Percentiles rank a stretch among this genome's conserved stretches.
Conservation (phyloP, 306 rosid genomes). For the Arachis hypogaea region DNA sequence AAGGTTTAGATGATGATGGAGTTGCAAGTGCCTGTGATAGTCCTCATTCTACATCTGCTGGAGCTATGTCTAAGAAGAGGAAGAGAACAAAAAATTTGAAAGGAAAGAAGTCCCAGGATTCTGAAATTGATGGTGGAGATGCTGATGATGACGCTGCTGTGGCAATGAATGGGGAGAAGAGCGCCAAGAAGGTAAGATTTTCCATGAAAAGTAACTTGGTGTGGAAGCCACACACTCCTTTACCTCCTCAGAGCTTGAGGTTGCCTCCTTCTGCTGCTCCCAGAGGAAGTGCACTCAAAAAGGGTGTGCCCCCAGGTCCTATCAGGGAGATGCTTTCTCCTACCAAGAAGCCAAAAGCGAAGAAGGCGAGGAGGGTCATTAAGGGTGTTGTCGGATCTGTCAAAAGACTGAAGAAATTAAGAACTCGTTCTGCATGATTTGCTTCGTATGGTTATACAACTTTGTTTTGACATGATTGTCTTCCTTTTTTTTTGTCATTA, state of each 20-base stretch:
- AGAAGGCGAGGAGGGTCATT: conserved; percentile 67
- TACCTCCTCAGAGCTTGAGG: conserved; percentile 90
- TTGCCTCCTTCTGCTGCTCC: conserved; percentile 94
- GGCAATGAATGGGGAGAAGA: conserved; percentile 71
- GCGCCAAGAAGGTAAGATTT: conserved; percentile 82
- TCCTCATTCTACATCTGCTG: conserved; percentile 36
- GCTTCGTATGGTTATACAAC: conserved; percentile 32
- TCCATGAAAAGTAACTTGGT: conserved; percentile 92
- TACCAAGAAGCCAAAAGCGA: conserved; percentile 62
- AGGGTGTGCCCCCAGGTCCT: conserved; percentile 97
- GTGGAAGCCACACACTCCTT: conserved; percentile 92
- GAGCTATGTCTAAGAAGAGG: conserved; percentile 72
- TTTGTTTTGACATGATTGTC: conserved; percentile 39
- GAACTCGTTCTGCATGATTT: conserved; percentile 48
- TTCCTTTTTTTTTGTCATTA: conserved; percentile 13
- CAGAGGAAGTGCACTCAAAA: conserved; percentile 98
- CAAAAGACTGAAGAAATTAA: conserved; percentile 77
- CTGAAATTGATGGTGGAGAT: conserved; percentile 44
- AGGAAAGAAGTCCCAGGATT: conserved; percentile 44
- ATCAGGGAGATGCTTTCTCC: conserved; percentile 68
- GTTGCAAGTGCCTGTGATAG: conserved; percentile 49
- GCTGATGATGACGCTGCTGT: conserved; percentile 44
- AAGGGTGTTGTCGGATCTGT: conserved; percentile 52
- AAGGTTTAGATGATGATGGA: conserved; percentile 59
- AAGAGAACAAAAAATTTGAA: conserved; percentile 70